phyloP scores from a whole-genome alignment of 345 rosid species.

The Pistacia integerrima region DNA sequence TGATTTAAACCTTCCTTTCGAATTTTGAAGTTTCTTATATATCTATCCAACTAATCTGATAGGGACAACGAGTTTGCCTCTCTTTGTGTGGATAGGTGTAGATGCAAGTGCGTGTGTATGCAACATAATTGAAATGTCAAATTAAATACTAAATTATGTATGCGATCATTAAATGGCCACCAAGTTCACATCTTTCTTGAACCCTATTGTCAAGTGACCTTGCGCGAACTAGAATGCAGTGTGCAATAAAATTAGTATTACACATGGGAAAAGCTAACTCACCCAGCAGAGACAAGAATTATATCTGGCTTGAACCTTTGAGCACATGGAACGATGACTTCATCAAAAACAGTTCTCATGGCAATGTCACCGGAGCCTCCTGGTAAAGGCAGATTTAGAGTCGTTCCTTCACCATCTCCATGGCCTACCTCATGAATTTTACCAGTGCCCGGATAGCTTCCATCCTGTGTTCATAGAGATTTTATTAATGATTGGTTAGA shows the following conservation, averaged over 20 bases:
- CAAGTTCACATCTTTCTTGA: not conserved
- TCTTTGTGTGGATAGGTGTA: not conserved
- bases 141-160: not conserved
- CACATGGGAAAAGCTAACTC: conserved; percentile 27
- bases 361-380: conserved; percentile 94
- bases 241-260: not conserved
- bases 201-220: not conserved
- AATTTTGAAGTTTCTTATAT: not conserved
- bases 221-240: not conserved
- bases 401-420: conserved; percentile 88
- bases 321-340: conserved; percentile 84
- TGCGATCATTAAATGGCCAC: not conserved
- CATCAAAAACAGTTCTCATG: conserved; percentile 81
- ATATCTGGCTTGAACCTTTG: conserved; percentile 92
- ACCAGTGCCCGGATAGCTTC: conserved; percentile 96
- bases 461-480: conserved; percentile 47
- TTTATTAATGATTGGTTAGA: not conserved
- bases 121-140: not conserved
- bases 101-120: not conserved
- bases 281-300: conserved; percentile 98
- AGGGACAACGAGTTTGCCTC: not conserved
- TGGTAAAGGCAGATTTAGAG: conserved; percentile 85
- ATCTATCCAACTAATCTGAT: not conserved
- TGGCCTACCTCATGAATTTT: conserved; percentile 70
- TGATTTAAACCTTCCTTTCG: not conserved